phyloP scores from a whole-genome alignment of 768 basidiomycete genomes.

The Naganishia vaughanmartiniae region DNA sequence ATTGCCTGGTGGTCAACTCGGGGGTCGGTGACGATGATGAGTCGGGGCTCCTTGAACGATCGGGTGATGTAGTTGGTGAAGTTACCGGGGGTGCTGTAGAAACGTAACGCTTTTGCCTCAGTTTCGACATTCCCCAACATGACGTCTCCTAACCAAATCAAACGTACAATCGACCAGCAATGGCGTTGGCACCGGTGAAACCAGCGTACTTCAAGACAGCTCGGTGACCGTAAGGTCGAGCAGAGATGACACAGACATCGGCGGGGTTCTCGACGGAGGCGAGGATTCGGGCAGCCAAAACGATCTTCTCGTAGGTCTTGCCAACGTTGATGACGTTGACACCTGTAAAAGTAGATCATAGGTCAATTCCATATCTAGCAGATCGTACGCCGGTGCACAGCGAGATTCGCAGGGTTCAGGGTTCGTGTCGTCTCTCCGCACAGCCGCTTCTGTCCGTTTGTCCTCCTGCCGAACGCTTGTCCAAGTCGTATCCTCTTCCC shows the following conservation, averaged over 20 bases:
- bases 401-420: neutral
- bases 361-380: neutral
- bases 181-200: constrained; percentile 97
- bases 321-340: constrained; percentile 97
- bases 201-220: constrained; percentile 98
- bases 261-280: constrained; percentile 97
- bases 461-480: neutral
- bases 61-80: constrained; percentile 99
- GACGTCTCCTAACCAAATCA: neutral
- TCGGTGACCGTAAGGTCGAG: constrained; percentile 97
- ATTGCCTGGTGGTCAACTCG: constrained; percentile 99
- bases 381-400: neutral
- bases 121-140: neutral
- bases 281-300: constrained; percentile 94
- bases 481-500: neutral
- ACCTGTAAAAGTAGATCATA: constrained; percentile 57
- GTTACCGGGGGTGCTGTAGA: constrained; percentile 74
- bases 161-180: constrained; percentile 81
- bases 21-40: constrained; percentile 97
- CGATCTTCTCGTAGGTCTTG: constrained; percentile 99
- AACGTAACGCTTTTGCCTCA: neutral
- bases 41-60: constrained; percentile 99
- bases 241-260: constrained; percentile 96
- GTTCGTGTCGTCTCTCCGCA: neutral
- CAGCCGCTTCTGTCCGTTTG: neutral